phyloP scores from a whole-genome alignment of 75 land plant genomes.

The Larix kaempferi region DNA sequence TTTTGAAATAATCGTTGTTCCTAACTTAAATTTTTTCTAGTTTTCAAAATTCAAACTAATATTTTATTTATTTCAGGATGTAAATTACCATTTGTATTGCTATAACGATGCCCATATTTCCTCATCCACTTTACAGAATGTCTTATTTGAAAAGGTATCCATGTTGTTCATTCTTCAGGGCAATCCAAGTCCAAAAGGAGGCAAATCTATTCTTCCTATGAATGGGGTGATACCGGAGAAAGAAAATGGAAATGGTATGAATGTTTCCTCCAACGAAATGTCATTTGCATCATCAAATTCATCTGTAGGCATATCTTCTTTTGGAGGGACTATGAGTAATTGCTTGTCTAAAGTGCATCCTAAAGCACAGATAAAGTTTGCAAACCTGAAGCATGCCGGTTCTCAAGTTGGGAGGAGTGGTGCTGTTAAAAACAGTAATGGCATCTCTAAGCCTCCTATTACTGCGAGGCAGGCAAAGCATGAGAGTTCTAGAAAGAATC shows the following conservation, averaged over 20 bases:
- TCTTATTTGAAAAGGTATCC: conserved; percentile 85
- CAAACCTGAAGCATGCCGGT: too few relatives aligned
- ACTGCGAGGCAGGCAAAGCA: too few relatives aligned
- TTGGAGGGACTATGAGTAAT: conserved; percentile 3
- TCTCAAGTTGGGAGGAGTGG: too few relatives aligned
- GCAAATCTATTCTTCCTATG: conserved; percentile 8
- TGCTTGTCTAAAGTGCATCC: too few relatives aligned
- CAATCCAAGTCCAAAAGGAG: conserved; percentile 25
- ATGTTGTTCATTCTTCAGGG: conserved; percentile 77
- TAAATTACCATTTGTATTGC: conserved; percentile 87
- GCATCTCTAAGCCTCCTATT: too few relatives aligned
- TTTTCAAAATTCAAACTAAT: too few relatives aligned
- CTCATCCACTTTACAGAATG: conserved; percentile 48
- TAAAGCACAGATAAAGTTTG: too few relatives aligned
- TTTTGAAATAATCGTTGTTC: too few relatives aligned
- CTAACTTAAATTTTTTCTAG: too few relatives aligned
- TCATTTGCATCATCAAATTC: conserved; percentile 5
- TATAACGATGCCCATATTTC: conserved; percentile 87
- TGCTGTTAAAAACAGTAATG: too few relatives aligned
- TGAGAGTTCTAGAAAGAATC: background rate
- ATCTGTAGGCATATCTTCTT: conserved; percentile 6
- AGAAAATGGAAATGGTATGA: conserved; percentile 20
- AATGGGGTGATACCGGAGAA: conserved; percentile 15
- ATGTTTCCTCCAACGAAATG: conserved; percentile 5
- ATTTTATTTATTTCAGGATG: too few relatives aligned